A percentile compares a stretch with the other conserved stretches of the same genome.
These are phyloP conservation scores for Tolypocladium ophioglossoides DNA, from an alignment of 2,329 filamentous ascomycete species.

Conservation along the genomic window DNA sequence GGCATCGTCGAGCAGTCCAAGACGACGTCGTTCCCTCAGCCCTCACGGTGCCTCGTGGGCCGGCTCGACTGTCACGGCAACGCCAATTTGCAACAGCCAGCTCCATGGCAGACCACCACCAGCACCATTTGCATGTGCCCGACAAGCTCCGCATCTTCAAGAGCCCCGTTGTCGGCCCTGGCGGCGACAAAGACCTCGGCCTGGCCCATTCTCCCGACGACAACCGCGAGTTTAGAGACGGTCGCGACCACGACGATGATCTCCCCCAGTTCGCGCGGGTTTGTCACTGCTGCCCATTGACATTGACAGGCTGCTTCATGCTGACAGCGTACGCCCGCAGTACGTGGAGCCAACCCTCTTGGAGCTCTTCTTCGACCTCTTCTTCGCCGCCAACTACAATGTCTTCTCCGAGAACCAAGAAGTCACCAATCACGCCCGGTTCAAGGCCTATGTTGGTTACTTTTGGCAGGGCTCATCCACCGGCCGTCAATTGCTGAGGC, in stretches of 20 bases:
- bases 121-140: conserved; percentile 1
- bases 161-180: conserved; percentile 14
- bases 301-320: not conserved
- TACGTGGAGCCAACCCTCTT: conserved; percentile 24
- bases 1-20: not conserved
- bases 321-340: conserved; percentile 6
- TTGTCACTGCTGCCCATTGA: not conserved
- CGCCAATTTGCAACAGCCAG: not conserved
- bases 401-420: conserved; percentile 36
- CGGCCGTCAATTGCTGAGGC: not conserved
- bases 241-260: conserved; percentile 3
- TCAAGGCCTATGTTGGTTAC: conserved; percentile 25
- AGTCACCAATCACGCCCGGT: conserved; percentile 18
- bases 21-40: not conserved
- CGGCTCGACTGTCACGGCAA: not conserved
- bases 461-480: conserved; percentile 15
- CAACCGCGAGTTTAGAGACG: not conserved
- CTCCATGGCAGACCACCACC: conserved; percentile 8
- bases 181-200: conserved; percentile 6
- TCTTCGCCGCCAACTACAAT: conserved; percentile 49
- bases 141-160: conserved; percentile 21
- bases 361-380: conserved; percentile 28
- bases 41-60: not conserved
- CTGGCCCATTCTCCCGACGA: not conserved
- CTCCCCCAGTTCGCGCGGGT: conserved; percentile 16